These are phyloP conservation scores for Starmerella apicola DNA, from an alignment of 805 yeast genomes.

Conservation along the genomic window DNA sequence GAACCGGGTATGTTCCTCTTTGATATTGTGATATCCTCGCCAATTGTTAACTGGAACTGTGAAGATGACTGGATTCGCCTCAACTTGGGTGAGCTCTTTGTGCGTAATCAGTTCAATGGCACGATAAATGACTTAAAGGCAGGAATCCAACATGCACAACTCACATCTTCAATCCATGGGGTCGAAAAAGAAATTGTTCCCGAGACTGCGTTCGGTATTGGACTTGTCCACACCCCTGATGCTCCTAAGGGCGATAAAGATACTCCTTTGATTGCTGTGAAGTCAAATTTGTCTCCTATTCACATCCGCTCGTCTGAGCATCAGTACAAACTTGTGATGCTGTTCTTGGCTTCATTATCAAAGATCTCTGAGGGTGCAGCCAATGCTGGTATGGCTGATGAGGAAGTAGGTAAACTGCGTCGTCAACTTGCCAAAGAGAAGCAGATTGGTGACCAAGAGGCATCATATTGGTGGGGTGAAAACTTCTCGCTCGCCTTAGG, in stretches of 20 bases:
- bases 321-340: constrained; percentile 48
- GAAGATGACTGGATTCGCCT: constrained; percentile 48
- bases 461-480: constrained; percentile 20
- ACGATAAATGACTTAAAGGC: constrained; percentile 42
- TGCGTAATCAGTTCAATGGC: constrained; percentile 44
- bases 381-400: constrained; percentile 37
- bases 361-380: constrained; percentile 40
- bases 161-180: constrained; percentile 46
- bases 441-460: constrained; percentile 13
- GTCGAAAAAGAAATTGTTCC: constrained; percentile 36
- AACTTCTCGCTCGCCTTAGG: constrained; percentile 12
- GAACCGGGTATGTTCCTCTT: constrained; percentile 52
- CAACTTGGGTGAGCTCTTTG: constrained; percentile 70
- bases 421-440: constrained; percentile 18
- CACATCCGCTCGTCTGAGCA: constrained; percentile 57
- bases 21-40: constrained; percentile 64
- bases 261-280: constrained; percentile 31
- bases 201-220: constrained; percentile 12
- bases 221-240: constrained; percentile 7
- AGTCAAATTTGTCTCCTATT: constrained; percentile 51
- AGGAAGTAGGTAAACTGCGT: constrained; percentile 25
- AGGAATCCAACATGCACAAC: constrained; percentile 59
- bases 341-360: constrained; percentile 44
- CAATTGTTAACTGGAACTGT: constrained; percentile 69
- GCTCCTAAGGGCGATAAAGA: not conserved